Evolutionary conservation across 768 basidiomycete genomes (phyloP).

Genomic region (Russula sp.): DNA sequence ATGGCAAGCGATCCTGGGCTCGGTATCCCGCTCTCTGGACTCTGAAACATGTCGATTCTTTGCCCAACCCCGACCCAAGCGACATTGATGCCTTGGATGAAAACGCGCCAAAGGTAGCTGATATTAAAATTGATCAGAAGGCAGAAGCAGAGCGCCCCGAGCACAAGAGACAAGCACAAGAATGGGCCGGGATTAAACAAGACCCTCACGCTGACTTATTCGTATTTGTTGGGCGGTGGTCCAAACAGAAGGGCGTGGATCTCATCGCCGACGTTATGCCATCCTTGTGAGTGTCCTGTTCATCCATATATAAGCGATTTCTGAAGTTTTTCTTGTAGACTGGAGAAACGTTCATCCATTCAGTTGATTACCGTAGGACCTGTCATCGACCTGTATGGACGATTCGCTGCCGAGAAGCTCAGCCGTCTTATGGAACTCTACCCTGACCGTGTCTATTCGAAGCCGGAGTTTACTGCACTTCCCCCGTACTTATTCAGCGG

Average conservation of each 20-base stretch:
- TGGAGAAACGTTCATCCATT: constrained; percentile 82
- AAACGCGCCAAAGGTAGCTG: constrained; percentile 63
- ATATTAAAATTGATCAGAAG: constrained; percentile 71
- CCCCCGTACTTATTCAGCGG: constrained; percentile 93
- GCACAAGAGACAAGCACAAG: constrained; percentile 86
- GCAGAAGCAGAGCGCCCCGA: constrained; percentile 92
- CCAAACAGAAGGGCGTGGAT: constrained; percentile 98
- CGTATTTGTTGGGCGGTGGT: constrained; percentile 97
- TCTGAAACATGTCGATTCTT: constrained; percentile 89
- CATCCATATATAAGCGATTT: constrained; percentile 21
- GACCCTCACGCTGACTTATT: constrained; percentile 88
- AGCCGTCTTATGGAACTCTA: constrained; percentile 92
- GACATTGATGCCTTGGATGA: constrained; percentile 93
- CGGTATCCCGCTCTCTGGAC: constrained; percentile 97
- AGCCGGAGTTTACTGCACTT: constrained; percentile 92
- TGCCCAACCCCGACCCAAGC: constrained; percentile 92
- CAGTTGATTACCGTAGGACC: constrained; percentile 90
- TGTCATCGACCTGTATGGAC: constrained; percentile 92
- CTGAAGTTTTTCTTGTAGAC: constrained; percentile 41
- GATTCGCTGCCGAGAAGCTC: constrained; percentile 93
- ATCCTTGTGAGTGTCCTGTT: constrained; percentile 53
- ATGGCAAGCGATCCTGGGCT: constrained; percentile 96
- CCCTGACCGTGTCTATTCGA: constrained; percentile 91
- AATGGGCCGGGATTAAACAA: constrained; percentile 92
- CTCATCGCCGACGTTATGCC: constrained; percentile 96